phyloP scores from a whole-genome alignment of 176 grass and related monocot genomes.

The Cenchrus americanus region DNA sequence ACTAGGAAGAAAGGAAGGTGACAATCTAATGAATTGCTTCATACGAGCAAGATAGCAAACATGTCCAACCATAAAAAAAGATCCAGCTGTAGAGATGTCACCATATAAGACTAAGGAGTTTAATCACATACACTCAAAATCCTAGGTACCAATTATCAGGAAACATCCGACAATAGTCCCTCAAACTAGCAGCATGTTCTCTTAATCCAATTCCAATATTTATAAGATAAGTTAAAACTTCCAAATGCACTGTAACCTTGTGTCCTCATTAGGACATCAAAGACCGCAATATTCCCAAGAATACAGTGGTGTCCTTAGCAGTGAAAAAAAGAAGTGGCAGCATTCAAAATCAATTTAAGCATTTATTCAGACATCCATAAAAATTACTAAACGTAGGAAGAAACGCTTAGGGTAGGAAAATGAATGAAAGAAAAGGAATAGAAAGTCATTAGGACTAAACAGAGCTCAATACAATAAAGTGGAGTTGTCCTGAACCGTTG shows the following conservation, averaged over 20 bases:
- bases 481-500: not conserved
- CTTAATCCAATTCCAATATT: not conserved
- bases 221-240: conserved; percentile 1
- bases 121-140: not conserved
- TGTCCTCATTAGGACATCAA: not conserved
- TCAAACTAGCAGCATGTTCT: not conserved
- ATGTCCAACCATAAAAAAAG: not conserved
- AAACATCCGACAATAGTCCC: not conserved
- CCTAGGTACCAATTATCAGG: not conserved
- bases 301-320: no score
- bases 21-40: not conserved
- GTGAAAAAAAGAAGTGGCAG: not conserved
- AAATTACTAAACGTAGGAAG: not conserved
- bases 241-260: not conserved
- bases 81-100: not conserved
- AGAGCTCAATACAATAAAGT: not conserved
- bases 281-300: not conserved
- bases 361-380: not conserved
- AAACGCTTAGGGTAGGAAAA: not conserved
- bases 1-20: not conserved
- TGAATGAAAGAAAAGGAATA: not conserved
- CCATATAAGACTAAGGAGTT: not conserved
- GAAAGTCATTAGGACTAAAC: not conserved
- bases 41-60: not conserved
- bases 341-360: not conserved